Conservation (phyloP, 2,329 filamentous ascomycete species). For the Fusarium torreyae region DNA sequence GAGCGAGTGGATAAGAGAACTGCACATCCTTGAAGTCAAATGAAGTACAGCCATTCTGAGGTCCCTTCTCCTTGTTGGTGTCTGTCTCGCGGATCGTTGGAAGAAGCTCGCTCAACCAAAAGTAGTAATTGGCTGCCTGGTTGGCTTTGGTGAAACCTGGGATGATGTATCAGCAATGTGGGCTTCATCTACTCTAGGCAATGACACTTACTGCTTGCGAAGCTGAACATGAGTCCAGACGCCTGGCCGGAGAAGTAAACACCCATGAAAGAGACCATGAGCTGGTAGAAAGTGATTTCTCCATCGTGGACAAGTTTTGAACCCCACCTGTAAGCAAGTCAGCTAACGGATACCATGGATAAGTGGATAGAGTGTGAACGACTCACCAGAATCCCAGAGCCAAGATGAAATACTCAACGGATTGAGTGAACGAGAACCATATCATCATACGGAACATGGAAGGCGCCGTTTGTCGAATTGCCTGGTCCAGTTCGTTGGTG, state of each 20-base stretch:
- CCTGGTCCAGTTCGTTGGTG: conserved; percentile 51
- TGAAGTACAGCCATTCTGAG: no score
- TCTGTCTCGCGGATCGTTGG: conserved; percentile 59
- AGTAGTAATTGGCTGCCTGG: conserved; percentile 64
- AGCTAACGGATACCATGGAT: no score
- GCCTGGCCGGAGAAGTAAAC: conserved; percentile 64
- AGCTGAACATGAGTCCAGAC: conserved; percentile 31
- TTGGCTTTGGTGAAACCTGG: conserved; percentile 64
- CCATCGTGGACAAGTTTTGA: conserved; percentile 47
- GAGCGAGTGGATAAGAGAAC: neutral
- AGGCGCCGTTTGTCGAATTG: conserved; percentile 51
- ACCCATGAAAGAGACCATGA: conserved; percentile 66
- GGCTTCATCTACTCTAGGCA: no score
- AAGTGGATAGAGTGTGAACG: no score
- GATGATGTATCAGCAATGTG: conserved; percentile 1
- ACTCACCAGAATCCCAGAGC: conserved; percentile 59
- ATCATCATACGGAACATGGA: conserved; percentile 53
- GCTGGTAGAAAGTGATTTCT: conserved; percentile 68
- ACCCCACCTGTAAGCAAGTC: no score
- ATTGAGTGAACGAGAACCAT: conserved; percentile 57
- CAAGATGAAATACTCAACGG: conserved; percentile 57
- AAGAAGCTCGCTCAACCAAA: conserved; percentile 61
- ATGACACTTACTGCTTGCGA: no score
- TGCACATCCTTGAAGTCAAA: no score
- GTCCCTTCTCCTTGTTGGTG: no score